Percentiles rank a stretch among this genome's conserved stretches.
phyloP scores from a whole-genome alignment of 192 early-diverging fungal species.

The Mortierella hygrophila region DNA sequence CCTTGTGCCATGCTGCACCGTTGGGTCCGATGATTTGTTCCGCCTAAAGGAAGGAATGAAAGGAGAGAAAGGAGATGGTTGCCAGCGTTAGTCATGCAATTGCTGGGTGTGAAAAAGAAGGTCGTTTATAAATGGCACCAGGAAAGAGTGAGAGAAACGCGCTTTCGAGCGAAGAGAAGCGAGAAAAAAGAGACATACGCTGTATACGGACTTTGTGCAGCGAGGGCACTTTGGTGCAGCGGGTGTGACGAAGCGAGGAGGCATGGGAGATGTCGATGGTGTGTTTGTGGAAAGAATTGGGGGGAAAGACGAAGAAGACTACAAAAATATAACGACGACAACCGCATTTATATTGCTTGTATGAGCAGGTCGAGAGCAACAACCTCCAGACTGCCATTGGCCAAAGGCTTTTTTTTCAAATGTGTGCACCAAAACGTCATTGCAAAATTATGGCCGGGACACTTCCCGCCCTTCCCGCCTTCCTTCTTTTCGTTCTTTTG shows the following conservation, averaged over 20 bases:
- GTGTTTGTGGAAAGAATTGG: not conserved
- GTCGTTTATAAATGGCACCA: not conserved
- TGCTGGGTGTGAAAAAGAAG: not conserved
- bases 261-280: constrained; percentile 35
- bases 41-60: constrained; percentile 13
- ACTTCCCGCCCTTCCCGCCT: too few species aligned
- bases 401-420: not conserved
- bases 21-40: constrained; percentile 56
- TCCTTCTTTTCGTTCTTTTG: not conserved
- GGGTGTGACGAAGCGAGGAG: constrained; percentile 61
- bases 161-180: not conserved
- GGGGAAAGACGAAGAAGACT: not conserved
- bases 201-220: constrained; percentile 66
- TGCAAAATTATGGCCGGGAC: not conserved
- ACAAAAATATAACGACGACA: not conserved
- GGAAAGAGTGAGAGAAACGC: not conserved
- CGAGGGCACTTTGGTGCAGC: constrained; percentile 60
- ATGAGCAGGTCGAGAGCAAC: not conserved
- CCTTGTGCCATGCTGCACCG: constrained; percentile 50
- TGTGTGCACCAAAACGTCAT: not conserved
- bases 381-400: not conserved
- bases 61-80: not conserved
- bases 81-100: not conserved
- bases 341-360: not conserved
- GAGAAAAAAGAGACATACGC: constrained; percentile 45